Percentiles rank a stretch among this genome's conserved stretches.
Evolutionary conservation across 345 rosid species (phyloP).

Genomic region (Abelmoschus esculentus): DNA sequence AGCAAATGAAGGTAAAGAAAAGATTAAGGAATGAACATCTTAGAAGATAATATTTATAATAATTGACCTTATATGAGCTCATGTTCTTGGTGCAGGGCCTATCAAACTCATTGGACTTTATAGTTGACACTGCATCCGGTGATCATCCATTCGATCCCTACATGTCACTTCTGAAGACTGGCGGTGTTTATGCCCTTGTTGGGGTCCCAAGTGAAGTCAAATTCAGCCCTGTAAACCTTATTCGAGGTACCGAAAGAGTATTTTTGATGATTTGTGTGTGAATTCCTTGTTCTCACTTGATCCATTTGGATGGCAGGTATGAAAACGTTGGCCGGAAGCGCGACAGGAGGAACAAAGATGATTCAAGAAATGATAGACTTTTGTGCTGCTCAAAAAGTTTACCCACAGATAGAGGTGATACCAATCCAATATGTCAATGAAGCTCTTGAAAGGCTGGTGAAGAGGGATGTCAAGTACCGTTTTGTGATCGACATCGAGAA

Average conservation of each 20-base stretch:
- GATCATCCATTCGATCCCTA: constrained; percentile 76
- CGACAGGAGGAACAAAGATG: constrained; percentile 57
- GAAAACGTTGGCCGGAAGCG: constrained; percentile 56
- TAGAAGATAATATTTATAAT: neutral
- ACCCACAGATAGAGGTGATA: constrained; percentile 63
- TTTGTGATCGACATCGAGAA: constrained; percentile 76
- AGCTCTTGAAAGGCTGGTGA: constrained; percentile 72
- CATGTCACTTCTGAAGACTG: constrained; percentile 66
- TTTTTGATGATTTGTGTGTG: neutral
- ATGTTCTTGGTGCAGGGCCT: constrained; percentile 36
- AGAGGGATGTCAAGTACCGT: constrained; percentile 69
- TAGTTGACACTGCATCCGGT: constrained; percentile 81
- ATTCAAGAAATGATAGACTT: constrained; percentile 80
- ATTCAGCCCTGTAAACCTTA: constrained; percentile 67
- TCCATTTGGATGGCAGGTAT: constrained; percentile 42
- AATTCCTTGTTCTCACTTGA: neutral
- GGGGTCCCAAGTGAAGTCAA: constrained; percentile 83
- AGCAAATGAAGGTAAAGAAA: constrained; percentile 66
- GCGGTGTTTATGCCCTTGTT: constrained; percentile 58
- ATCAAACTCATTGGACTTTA: constrained; percentile 63
- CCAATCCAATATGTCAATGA: constrained; percentile 61
- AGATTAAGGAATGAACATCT: neutral
- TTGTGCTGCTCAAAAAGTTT: constrained; percentile 60
- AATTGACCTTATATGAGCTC: neutral
- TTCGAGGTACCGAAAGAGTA: constrained; percentile 29